A percentile compares a stretch with the other conserved stretches of the same genome.
phyloP scores from a whole-genome alignment of 1,284 basidiomycete species.

The Tilletia horrida region DNA sequence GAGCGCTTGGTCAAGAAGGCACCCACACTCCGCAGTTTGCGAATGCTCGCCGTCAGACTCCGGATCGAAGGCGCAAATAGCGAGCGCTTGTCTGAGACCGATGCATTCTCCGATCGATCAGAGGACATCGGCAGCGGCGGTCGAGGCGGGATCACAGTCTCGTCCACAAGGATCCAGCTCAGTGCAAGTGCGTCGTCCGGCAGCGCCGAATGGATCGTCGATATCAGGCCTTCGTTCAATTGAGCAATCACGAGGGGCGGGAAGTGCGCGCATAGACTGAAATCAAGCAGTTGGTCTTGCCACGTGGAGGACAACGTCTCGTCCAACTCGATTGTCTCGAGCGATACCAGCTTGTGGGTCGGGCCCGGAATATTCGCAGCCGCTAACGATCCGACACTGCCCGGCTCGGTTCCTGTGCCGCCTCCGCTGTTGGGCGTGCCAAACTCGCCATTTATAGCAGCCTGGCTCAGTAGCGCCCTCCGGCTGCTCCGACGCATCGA shows the following conservation, averaged over 20 bases:
- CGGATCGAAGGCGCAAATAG: constrained; percentile 34
- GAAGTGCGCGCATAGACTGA: constrained; percentile 21
- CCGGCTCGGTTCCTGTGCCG: neutral
- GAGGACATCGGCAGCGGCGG: constrained; percentile 25
- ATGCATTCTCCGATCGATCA: neutral
- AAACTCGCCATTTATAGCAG: constrained; percentile 10
- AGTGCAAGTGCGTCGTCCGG: neutral
- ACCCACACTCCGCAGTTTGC: constrained; percentile 27
- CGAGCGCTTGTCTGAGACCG: constrained; percentile 22
- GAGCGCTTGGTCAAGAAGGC: neutral
- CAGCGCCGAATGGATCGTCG: neutral
- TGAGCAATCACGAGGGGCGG: constrained; percentile 28
- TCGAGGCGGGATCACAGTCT: constrained; percentile 31
- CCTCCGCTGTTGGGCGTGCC: neutral
- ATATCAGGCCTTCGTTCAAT: constrained; percentile 17
- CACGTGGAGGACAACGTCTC: constrained; percentile 24
- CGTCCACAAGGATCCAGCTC: constrained; percentile 28
- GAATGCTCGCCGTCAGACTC: constrained; percentile 24
- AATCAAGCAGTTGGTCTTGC: constrained; percentile 34
- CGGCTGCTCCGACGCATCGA: constrained; percentile 18
- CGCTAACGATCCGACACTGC: neutral
- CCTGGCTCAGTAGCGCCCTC: constrained; percentile 22
- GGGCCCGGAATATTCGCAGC: neutral
- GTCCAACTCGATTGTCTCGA: constrained; percentile 5
- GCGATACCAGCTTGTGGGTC: constrained; percentile 20